Percentiles rank a stretch among this genome's conserved stretches.
phyloP scores from a whole-genome alignment of 2,329 filamentous ascomycete genomes.

The Phialophora macrospora region DNA sequence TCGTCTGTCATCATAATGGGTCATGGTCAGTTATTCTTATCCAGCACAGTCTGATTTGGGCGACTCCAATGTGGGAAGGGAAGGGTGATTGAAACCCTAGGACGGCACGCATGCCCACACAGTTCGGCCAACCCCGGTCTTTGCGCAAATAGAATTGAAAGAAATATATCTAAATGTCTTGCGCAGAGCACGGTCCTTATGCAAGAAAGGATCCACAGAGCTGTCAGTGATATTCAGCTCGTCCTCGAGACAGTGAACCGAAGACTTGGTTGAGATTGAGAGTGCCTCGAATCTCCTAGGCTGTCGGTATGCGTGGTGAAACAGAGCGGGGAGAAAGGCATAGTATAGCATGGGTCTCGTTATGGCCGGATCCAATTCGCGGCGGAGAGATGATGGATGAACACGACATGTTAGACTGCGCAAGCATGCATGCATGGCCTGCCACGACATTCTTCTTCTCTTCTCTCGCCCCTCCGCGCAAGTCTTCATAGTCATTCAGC shows the following conservation, averaged over 20 bases:
- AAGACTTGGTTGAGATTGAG: not conserved
- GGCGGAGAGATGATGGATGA: not conserved
- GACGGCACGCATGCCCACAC: no score
- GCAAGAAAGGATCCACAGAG: no score
- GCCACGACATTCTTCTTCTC: not conserved
- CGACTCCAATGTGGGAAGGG: no score
- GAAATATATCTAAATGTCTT: no score
- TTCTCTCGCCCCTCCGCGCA: not conserved
- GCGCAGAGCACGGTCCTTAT: no score
- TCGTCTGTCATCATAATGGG: not conserved
- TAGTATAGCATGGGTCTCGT: not conserved
- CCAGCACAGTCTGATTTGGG: no score
- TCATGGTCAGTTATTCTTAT: not conserved
- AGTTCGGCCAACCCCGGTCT: not conserved
- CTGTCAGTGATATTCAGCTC: no score
- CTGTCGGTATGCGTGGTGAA: no score
- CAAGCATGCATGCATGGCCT: not conserved
- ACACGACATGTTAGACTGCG: not conserved
- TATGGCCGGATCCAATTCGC: not conserved
- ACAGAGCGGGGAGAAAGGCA: not conserved
- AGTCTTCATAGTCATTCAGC: not conserved
- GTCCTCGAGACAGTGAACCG: no score
- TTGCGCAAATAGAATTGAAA: no score
- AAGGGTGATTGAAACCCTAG: no score
- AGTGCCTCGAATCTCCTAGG: not conserved